Conservation (phyloP, 768 basidiomycete species). For the Serendipita vermifera region DNA sequence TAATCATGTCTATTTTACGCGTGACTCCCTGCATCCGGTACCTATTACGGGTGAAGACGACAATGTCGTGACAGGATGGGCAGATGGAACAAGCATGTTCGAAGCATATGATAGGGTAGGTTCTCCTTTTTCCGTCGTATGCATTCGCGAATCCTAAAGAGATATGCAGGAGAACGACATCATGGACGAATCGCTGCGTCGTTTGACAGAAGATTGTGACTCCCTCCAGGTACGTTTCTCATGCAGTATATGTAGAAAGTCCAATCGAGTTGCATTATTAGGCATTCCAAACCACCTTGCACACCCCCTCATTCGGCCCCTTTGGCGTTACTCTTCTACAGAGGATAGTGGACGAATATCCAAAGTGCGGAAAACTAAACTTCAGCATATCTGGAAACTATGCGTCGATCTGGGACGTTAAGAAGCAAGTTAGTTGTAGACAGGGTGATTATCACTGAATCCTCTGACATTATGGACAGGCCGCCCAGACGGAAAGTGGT, state of each 20-base stretch:
- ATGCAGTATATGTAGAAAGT: background rate
- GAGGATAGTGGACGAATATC: background rate
- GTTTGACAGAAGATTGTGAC: background rate
- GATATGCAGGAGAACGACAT: background rate
- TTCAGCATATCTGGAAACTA: no score
- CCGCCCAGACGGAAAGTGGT: background rate
- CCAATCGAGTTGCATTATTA: no score
- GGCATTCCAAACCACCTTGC: background rate
- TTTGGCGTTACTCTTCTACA: background rate
- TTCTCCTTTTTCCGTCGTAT: no score
- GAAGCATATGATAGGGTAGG: no score
- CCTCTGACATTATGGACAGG: background rate
- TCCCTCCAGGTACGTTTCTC: background rate
- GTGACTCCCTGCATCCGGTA: background rate
- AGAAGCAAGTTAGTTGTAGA: background rate
- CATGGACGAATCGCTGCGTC: background rate
- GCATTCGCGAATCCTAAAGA: no score
- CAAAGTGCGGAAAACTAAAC: background rate
- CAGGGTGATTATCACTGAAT: slow-evolving; percentile 2
- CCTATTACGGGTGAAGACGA: background rate
- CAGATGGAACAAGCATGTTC: no score
- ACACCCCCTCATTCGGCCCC: background rate
- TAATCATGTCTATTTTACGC: background rate
- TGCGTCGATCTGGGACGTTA: background rate
- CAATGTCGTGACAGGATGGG: no score